Percentiles rank a stretch among this genome's conserved stretches.
phyloP scores from a whole-genome alignment of 805 yeast genomes.

The Teunomyces kruisii region DNA sequence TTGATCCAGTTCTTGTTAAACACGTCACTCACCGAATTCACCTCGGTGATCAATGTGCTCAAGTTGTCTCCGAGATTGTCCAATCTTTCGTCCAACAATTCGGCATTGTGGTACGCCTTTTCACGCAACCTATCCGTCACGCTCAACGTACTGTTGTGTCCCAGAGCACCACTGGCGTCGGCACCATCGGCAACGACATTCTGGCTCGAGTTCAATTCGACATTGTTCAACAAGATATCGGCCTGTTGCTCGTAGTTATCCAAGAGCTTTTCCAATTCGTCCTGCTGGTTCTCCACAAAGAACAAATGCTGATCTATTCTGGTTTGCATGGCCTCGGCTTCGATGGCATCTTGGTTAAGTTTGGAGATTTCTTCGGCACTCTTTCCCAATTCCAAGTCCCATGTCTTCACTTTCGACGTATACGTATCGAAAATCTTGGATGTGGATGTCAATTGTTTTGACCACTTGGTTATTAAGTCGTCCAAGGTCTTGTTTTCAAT shows the following conservation, averaged over 20 bases:
- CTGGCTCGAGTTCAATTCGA: constrained; percentile 36
- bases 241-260: constrained; percentile 80
- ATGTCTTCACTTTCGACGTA: constrained; percentile 69
- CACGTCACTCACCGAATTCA: constrained; percentile 78
- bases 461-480: constrained; percentile 91
- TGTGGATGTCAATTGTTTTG: constrained; percentile 74
- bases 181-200: constrained; percentile 5
- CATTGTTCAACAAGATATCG: constrained; percentile 45
- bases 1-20: constrained; percentile 61
- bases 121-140: constrained; percentile 84
- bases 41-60: constrained; percentile 72
- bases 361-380: constrained; percentile 85
- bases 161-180: constrained; percentile 24
- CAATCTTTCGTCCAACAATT: constrained; percentile 75
- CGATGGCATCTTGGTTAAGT: constrained; percentile 70
- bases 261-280: constrained; percentile 79
- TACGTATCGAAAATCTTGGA: constrained; percentile 73
- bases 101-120: constrained; percentile 86
- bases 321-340: constrained; percentile 81
- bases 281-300: constrained; percentile 89
- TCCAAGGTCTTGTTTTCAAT: constrained; percentile 90
- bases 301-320: constrained; percentile 84
- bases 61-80: constrained; percentile 76
- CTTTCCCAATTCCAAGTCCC: constrained; percentile 83
- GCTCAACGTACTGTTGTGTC: constrained; percentile 33